Conservation (phyloP, 495 filamentous ascomycete genomes). For the Coniosporium apollinis region DNA sequence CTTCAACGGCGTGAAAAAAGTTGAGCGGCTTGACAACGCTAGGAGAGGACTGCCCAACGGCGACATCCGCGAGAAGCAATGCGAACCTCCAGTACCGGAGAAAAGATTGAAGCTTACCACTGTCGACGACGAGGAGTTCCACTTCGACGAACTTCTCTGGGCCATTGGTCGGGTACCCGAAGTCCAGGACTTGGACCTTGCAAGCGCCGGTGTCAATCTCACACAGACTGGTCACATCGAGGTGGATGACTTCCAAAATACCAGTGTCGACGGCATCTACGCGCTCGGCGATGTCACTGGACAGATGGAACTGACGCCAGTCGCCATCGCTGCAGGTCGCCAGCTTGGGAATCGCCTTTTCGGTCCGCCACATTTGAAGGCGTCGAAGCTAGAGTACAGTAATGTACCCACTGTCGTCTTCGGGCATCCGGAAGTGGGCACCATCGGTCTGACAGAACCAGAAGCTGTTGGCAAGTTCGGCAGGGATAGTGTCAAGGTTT, state of each 20-base stretch:
- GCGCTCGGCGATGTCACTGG: conserved; percentile 45
- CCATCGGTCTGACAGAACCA: conserved; percentile 41
- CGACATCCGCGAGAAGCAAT: conserved; percentile 6
- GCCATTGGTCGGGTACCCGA: conserved; percentile 11
- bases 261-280: conserved; percentile 35
- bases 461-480: conserved; percentile 36
- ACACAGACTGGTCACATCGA: conserved; percentile 27
- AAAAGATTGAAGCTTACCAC: conserved; percentile 10
- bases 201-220: conserved; percentile 4
- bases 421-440: conserved; percentile 42
- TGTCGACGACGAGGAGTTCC: conserved; percentile 5
- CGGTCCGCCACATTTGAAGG: conserved; percentile 31
- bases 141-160: conserved; percentile 13
- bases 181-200: conserved; percentile 5
- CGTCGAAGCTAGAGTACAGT: conserved; percentile 34
- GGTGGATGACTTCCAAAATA: conserved; percentile 45
- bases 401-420: conserved; percentile 47
- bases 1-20: conserved; percentile 6
- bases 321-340: conserved; percentile 44
- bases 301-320: conserved; percentile 42
- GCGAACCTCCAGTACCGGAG: conserved; percentile 6
- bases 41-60: background rate
- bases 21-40: conserved; percentile 9
- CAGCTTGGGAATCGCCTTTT: conserved; percentile 42
- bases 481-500: conserved; percentile 39